Evolutionary conservation across 2,329 filamentous ascomycete genomes (phyloP).

Genomic region (Penicillium sumatraense): DNA sequence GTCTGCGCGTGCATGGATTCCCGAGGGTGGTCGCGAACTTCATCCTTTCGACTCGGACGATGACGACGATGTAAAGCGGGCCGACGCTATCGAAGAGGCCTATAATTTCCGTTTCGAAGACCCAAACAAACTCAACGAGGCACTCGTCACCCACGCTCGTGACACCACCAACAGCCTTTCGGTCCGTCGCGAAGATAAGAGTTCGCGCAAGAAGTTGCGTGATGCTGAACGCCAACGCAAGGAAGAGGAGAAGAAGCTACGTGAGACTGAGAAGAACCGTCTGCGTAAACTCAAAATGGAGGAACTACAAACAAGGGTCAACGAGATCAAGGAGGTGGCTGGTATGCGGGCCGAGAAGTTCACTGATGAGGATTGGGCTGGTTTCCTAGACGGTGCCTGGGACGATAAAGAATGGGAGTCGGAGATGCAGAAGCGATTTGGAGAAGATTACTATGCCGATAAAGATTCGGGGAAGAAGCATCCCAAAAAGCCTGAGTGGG

Average conservation of each 20-base stretch:
- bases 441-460: slow-evolving; percentile 82
- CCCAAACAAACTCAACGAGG: slow-evolving; percentile 83
- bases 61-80: slow-evolving; percentile 71
- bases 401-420: slow-evolving; percentile 88
- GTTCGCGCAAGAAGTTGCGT: slow-evolving; percentile 74
- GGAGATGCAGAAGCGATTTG: slow-evolving; percentile 87
- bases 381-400: slow-evolving; percentile 84
- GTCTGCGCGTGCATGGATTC: slow-evolving; percentile 87
- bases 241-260: slow-evolving; percentile 75
- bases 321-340: slow-evolving; percentile 86
- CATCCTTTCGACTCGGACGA: slow-evolving; percentile 92
- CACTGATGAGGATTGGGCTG: slow-evolving; percentile 79
- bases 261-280: slow-evolving; percentile 79
- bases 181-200: slow-evolving; percentile 82
- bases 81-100: slow-evolving; percentile 86
- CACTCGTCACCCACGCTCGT: slow-evolving; percentile 85
- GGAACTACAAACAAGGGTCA: slow-evolving; percentile 83
- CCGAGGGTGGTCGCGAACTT: slow-evolving; percentile 67
- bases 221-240: slow-evolving; percentile 78
- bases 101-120: slow-evolving; percentile 98
- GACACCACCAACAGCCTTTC: slow-evolving; percentile 81
- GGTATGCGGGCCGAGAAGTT: slow-evolving; percentile 71
- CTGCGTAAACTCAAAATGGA: slow-evolving; percentile 88
- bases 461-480: slow-evolving; percentile 58
- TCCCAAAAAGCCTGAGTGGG: slow-evolving; percentile 85